Evolutionary conservation across 371 early-diverging fungal species (phyloP).

Genomic region (Mortierella sp.): DNA sequence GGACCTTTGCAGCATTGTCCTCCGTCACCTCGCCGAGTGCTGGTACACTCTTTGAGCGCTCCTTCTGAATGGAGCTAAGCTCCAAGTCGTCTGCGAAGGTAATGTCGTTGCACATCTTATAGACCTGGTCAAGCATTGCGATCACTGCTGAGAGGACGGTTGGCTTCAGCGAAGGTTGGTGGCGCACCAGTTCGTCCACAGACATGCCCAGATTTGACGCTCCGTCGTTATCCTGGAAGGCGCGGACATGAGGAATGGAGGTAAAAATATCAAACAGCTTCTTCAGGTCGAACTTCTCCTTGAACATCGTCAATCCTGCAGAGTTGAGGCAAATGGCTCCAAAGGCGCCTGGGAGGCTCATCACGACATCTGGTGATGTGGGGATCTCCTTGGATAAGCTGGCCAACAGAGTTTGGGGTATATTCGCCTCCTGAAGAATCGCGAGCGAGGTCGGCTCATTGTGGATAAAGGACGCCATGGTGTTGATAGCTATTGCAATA

Average conservation of each 20-base stretch:
- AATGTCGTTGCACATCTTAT: slow-evolving; percentile 59
- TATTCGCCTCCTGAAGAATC: slow-evolving; percentile 90
- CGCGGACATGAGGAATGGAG: slow-evolving; percentile 78
- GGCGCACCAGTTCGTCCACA: slow-evolving; percentile 96
- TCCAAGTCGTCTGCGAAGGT: slow-evolving; percentile 65
- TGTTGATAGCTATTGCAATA: slow-evolving; percentile 79
- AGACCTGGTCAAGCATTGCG: slow-evolving; percentile 69
- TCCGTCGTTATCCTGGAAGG: slow-evolving; percentile 86
- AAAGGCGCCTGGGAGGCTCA: slow-evolving; percentile 92
- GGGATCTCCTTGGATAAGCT: slow-evolving; percentile 79
- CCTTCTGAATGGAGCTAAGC: slow-evolving; percentile 55
- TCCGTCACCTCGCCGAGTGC: slow-evolving; percentile 40
- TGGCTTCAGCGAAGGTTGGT: slow-evolving; percentile 89
- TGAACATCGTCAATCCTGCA: slow-evolving; percentile 87
- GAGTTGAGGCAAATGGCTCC: slow-evolving; percentile 97
- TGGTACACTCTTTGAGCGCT: slow-evolving; percentile 35
- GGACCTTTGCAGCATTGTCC: slow-evolving; percentile 62
- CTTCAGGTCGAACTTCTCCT: slow-evolving; percentile 75
- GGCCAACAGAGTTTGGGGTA: slow-evolving; percentile 88
- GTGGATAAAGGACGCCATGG: slow-evolving; percentile 95
- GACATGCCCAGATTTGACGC: slow-evolving; percentile 85
- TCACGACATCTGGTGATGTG: slow-evolving; percentile 80
- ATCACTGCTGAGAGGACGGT: slow-evolving; percentile 78
- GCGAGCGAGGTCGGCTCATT: slow-evolving; percentile 95
- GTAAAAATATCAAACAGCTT: slow-evolving; percentile 85